These are phyloP conservation scores for Mallotus repandus DNA, from an alignment of 441 rosid species.

Conservation along the genomic window DNA sequence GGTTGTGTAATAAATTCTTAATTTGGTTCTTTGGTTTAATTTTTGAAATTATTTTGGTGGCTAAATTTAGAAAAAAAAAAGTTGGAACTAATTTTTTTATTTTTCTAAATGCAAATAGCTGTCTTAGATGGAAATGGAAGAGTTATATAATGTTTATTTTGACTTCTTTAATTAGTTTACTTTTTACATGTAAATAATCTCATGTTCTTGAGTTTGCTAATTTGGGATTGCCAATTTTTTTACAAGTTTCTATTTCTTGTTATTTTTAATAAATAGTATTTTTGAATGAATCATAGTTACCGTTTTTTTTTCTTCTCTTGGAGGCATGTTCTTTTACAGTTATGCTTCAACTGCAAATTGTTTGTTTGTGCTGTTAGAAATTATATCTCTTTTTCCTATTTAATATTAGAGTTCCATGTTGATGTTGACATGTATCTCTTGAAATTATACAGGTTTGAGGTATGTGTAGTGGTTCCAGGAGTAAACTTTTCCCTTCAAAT, in stretches of 20 bases:
- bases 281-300: slow-evolving; percentile 4
- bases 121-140: background rate
- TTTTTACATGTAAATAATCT: background rate
- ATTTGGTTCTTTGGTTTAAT: background rate
- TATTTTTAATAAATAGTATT: background rate
- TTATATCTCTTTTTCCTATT: background rate
- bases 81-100: background rate
- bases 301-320: background rate
- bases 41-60: background rate
- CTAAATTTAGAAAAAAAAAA: slow-evolving; percentile 1
- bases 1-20: background rate
- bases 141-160: background rate
- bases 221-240: background rate
- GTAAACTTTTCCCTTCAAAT: slow-evolving; percentile 35
- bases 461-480: slow-evolving; percentile 52
- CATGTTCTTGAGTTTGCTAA: background rate
- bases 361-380: background rate
- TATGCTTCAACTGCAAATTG: background rate
- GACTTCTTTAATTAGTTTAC: slow-evolving; percentile 3
- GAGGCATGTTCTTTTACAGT: background rate
- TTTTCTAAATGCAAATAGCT: background rate
- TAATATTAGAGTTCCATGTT: background rate
- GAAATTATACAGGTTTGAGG: slow-evolving; percentile 44
- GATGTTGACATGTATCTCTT: background rate
- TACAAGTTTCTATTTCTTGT: background rate